Base-by-base conservation (phyloP, 805 yeast species). In the Torulaspora microellipsoides region DNA sequence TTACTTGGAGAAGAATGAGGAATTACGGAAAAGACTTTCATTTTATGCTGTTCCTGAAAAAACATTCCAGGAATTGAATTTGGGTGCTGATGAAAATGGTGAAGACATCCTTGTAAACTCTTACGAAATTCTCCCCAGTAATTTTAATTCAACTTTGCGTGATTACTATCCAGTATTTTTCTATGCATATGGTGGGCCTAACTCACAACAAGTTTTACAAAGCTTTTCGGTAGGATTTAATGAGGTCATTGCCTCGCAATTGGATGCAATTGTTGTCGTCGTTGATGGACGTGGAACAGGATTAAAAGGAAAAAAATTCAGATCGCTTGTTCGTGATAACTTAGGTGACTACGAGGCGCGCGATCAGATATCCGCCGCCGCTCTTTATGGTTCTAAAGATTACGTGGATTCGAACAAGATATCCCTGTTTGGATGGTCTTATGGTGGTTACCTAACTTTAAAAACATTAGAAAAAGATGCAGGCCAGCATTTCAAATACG, bases 231-330 rank as follows among this genome's bases (percentile, higher is more conserved):
- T 84, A 27, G 72, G 76, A 8, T 90, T 88, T 65, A 84, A 90
- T 48, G 77, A 84, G 25, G 81, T 85, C 9, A 77, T 85, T 32
- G 83, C 96, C 0, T 77, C 96, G 1, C 82, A 81, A 53, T 70
- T 85, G 49, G 75, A 83, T 55, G 87, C 95, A 2, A 76, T 93
- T 38, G 96, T 93, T 8, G 95, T 93, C 1, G 85, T 95, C 1
- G 95, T 93, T 3, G 99, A 93, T 65, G 98, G 98, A 0, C 77
- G 99, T 54, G 99, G 99, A 27, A 93, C 99, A 1, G 98, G 97
- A 0, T 86, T 73, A 64, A 86, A 81, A 66, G 96, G 96, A 11
- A 76, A 82, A 40, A 61, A 76, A 39, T 93, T 82, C 69, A 78
- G 96, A 60, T 76, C 84, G 23, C 62, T 78, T 29, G 98, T 93